Percentiles rank a stretch among this genome's conserved stretches.
phyloP scores from a whole-genome alignment of 1,139 yeast genomes.

The Taiozyma sp. region DNA sequence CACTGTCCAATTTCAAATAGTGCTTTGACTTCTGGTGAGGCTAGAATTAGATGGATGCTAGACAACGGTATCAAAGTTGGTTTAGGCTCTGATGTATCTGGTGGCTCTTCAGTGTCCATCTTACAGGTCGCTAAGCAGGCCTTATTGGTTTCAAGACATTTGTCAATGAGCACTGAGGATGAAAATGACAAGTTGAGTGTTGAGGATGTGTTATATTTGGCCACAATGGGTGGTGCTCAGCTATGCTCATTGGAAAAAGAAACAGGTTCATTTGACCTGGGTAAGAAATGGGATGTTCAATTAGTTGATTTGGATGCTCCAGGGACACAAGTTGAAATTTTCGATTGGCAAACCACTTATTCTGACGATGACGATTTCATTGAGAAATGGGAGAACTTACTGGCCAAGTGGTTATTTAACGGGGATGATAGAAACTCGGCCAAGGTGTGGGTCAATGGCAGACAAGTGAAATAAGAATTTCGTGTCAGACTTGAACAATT shows the following conservation, averaged over 20 bases:
- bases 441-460: constrained; percentile 82
- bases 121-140: constrained; percentile 76
- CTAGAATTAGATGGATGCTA: constrained; percentile 71
- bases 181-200: constrained; percentile 52
- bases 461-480: constrained; percentile 23
- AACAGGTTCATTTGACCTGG: constrained; percentile 69
- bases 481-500: not conserved
- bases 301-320: constrained; percentile 53
- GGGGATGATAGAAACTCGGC: constrained; percentile 91
- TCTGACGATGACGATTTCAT: constrained; percentile 8
- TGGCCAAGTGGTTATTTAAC: constrained; percentile 90
- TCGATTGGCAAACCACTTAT: constrained; percentile 55
- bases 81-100: constrained; percentile 90
- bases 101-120: constrained; percentile 83
- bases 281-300: constrained; percentile 84
- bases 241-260: constrained; percentile 56
- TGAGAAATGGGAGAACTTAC: constrained; percentile 42
- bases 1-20: constrained; percentile 96
- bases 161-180: constrained; percentile 52
- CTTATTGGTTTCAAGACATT: constrained; percentile 76
- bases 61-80: constrained; percentile 70
- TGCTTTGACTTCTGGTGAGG: constrained; percentile 86
- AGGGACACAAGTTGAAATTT: constrained; percentile 65
- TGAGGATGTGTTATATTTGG: constrained; percentile 72
- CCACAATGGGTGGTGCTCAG: constrained; percentile 87